Evolutionary conservation across 2,329 filamentous ascomycete species (phyloP), one percentile per base, ranked within the genome.

Genomic region (Corynespora cassiicola): DNA sequence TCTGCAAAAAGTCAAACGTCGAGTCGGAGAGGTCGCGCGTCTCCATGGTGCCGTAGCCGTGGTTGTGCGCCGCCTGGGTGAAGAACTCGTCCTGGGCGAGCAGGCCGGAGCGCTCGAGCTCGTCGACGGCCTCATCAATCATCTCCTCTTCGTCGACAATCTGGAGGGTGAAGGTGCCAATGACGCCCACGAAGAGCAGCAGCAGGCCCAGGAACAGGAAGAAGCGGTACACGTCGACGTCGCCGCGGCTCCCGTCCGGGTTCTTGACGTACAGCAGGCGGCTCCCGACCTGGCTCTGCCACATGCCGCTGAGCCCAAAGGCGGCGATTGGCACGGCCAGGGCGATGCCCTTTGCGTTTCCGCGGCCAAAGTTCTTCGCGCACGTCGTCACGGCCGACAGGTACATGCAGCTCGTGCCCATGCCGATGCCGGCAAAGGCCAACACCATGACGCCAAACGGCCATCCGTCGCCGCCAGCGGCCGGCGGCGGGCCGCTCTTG

Each of bases 311-410:
- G 39, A 99, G 70, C 0, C 94, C 94, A 65, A 96, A 96, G 6
- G 88, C 86, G 1, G 94, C 90, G 65, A 97, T 96, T 1, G 94
- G 94, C 43, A 89, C 78, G 1, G 92, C 91, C 38, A 99, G 77
- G 44, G 95, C 92, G 33, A 99, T 73, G 0, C 94, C 94, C 58
- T 92, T 87, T 60, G 95, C 86, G 60, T 86, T 88, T 4, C 90
- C 90, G 45, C 87, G 84, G 31, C 91, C 91, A 71, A 97, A 99
- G 72, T 97, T 99, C 82, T 99, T 99, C 22, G 94, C 94, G 62
- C 90, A 96, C 0, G 92, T 95, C 6, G 92, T 92, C n/a, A 99
- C 86, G 2, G 90, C 86, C 33, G 85, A 81, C 39, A 97, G 77
- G 68, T 97, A 99, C 83, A 97, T 90, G 66, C 82, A 83, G 50